Conservation (phyloP, 768 basidiomycete genomes). For the Mrakia gelida region DNA sequence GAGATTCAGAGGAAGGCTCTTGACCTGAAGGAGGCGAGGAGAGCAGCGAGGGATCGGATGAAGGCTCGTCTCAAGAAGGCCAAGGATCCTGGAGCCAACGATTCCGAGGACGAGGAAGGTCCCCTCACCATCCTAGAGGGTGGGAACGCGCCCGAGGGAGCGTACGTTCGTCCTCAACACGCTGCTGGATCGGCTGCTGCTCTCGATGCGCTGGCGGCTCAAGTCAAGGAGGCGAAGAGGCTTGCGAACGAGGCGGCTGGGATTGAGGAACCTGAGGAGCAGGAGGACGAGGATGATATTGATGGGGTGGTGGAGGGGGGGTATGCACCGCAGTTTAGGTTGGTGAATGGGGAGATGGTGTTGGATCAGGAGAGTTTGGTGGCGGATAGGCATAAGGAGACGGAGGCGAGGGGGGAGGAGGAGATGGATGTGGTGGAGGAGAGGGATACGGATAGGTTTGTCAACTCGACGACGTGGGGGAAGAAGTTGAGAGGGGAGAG, state of each 20-base stretch:
- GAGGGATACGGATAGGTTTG: conserved; percentile 71
- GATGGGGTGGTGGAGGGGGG: conserved; percentile 40
- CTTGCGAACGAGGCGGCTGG: conserved; percentile 28
- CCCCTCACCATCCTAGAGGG: conserved; percentile 53
- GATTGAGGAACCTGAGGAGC: conserved; percentile 35
- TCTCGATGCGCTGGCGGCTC: conserved; percentile 4
- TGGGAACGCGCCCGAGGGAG: conserved; percentile 14
- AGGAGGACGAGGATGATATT: conserved; percentile 49
- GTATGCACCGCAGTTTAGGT: conserved; percentile 78
- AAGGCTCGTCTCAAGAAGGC: conserved; percentile 46
- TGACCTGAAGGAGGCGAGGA: conserved; percentile 29
- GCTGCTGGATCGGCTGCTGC: conserved; percentile 43
- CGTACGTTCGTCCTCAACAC: conserved; percentile 34
- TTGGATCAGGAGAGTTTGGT: conserved; percentile 80
- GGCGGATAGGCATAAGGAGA: conserved; percentile 60
- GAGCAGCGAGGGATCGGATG: conserved; percentile 65
- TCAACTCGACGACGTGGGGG: conserved; percentile 67
- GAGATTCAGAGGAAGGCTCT: conserved; percentile 52
- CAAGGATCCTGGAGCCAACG: conserved; percentile 44
- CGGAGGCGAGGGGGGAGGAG: conserved; percentile 50
- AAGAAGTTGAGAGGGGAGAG: conserved; percentile 73
- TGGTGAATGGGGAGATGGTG: conserved; percentile 80
- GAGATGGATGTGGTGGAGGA: conserved; percentile 54
- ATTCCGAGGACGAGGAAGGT: conserved; percentile 61
- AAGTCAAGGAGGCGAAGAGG: background rate